Base-by-base conservation (phyloP, 2,329 filamentous ascomycete genomes). In the Phoma herbarum region DNA sequence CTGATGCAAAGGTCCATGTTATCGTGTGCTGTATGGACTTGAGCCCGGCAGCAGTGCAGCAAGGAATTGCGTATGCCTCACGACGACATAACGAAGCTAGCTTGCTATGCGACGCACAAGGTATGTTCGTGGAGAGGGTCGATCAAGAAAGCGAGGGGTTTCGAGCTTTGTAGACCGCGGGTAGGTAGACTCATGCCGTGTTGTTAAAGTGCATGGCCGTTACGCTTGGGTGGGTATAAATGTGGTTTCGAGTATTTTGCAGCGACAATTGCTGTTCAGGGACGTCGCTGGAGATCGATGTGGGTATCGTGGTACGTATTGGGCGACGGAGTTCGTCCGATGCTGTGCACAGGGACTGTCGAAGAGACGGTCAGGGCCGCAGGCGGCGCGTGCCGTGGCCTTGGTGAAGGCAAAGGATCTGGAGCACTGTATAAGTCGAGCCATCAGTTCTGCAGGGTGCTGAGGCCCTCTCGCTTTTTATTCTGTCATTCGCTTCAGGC, bases 341-440 rank as follows among this genome's bases (percentile, higher is more conserved):
- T 23, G 22, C 26, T 28, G 48, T 25, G 48, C 29, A 41, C 33
- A 44, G 43, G 55, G 55, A 23, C 39, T 23, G 37, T 28, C 39
- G 44, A 49, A 57, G 39, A 43, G 22, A 29, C 49, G 55, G 49
- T 25, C 37, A 53, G 45, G 50, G 39, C 56, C n/a, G 56, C 11
- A 10, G n/a, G 31, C 35, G 50, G 56, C 25, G 39, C 50, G 49
- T 59, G 50, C 56, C 50, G 45, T 49, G 56, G 56, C 56, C 12
- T 11, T 20, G 50, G 39, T 53, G 44, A 50, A 59, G 49, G 49
- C 37, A 43, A 39, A 29, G 49, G 14, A 39, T 48, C 48, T 58
- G 35, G n/a, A n/a, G 25, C 8, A 39, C 35, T 52, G 26, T 31
- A 49, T 39, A 43, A 33, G 29, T 42, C 7, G 29, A 31, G 22